These are phyloP conservation scores for Postia placenta DNA, from an alignment of 768 basidiomycete genomes.

Conservation along the genomic window DNA sequence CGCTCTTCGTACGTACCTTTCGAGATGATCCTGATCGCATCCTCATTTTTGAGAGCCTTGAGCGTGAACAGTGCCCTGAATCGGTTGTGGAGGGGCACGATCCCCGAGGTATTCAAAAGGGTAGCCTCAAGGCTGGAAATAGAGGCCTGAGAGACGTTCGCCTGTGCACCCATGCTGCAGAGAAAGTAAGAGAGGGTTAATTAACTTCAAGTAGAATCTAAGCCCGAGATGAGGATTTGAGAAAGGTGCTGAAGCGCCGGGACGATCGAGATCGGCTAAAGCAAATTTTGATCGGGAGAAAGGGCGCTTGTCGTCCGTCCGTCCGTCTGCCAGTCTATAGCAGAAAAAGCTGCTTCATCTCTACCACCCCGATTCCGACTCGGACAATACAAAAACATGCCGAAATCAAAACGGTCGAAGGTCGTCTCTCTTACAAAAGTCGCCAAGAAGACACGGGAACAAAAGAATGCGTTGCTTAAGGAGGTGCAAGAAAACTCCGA, in stretches of 20 bases:
- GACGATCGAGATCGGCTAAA: no score
- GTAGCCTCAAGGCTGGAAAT: conserved; percentile 65
- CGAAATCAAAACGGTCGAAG: conserved; percentile 85
- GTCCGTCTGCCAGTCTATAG: no score
- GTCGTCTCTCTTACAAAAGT: conserved; percentile 93
- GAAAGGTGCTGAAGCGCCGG: no score
- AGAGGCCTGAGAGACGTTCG: conserved; percentile 30
- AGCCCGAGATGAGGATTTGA: no score
- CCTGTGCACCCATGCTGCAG: conserved; percentile 7
- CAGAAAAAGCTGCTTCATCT: no score
- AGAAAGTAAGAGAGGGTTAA: no score
- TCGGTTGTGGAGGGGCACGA: conserved; percentile 74
- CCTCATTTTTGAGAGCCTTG: conserved; percentile 72
- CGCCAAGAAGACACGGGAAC: conserved; percentile 85
- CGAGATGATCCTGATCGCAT: conserved; percentile 80
- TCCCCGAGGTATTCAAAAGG: conserved; percentile 71
- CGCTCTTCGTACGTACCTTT: conserved; percentile 45
- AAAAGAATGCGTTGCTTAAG: conserved; percentile 78
- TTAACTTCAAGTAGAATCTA: no score
- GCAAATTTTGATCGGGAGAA: no score
- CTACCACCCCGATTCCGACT: no score
- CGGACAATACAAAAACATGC: no score
- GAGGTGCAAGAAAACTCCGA: conserved; percentile 83
- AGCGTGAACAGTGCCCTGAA: conserved; percentile 92
- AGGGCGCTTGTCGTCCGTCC: not conserved